Percentiles rank a stretch among this genome's conserved stretches.
These are phyloP conservation scores for Arachis monticola DNA, from an alignment of 331 rosid genomes.

Conservation along the genomic window DNA sequence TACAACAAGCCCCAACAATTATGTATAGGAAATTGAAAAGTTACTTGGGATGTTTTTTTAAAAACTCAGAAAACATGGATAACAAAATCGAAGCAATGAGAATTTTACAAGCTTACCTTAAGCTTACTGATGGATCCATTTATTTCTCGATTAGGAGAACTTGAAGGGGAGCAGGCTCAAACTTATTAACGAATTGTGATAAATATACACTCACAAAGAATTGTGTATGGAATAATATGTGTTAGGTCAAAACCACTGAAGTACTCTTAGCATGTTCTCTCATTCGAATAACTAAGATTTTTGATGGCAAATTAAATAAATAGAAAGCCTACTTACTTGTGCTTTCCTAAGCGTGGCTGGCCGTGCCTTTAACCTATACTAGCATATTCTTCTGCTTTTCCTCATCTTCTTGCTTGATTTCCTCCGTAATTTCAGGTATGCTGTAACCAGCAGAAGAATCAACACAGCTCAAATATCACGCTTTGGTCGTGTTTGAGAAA, in stretches of 20 bases:
- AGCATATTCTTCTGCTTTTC: conserved; percentile 63
- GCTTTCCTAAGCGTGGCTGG: conserved; percentile 88
- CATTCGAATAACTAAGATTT: neutral
- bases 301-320: neutral
- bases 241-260: neutral
- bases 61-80: neutral
- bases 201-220: neutral
- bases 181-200: conserved; percentile 3
- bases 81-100: conserved; percentile 7
- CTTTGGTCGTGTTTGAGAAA: neutral
- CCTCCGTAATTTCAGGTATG: conserved; percentile 25
- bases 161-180: neutral
- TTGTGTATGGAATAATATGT: neutral
- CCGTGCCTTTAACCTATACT: conserved; percentile 67
- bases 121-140: conserved; percentile 86
- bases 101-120: conserved; percentile 54
- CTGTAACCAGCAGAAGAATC: too few relatives aligned
- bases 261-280: neutral
- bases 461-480: neutral
- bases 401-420: conserved; percentile 76
- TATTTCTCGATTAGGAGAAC: conserved; percentile 83
- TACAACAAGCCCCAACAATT: conserved; percentile 93
- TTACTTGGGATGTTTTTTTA: too few relatives aligned
- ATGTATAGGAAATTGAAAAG: too few relatives aligned
- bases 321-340: conserved; percentile 63